Base-by-base conservation (phyloP, 106 monocot species). In the Allium fistulosum region DNA sequence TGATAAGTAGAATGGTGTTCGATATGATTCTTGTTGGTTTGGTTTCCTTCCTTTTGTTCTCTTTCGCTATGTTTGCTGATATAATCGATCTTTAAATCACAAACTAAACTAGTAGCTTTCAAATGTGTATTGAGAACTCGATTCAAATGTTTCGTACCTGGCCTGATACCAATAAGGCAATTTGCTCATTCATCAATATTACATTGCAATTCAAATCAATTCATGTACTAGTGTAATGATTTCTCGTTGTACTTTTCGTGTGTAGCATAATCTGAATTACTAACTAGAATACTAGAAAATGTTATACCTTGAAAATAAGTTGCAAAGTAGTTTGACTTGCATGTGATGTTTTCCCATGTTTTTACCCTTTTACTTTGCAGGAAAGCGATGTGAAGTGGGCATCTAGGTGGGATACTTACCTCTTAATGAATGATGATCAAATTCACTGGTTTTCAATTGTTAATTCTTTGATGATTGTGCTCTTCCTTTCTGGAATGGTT, bases 361-460 rank as follows among this genome's bases (percentile, higher is more conserved):
- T 37, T 37, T 37, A 37, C 37, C 37, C 37, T 37, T 48, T 70
- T 59, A 46, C 7, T 6, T 71, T 69, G 63, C 72, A 97, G 97
- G 85, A 86, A 56, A 97, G 97, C 69, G 85, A 90, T 14, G 62
- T 97, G 9, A 97, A 97, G 77, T 97, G 92, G 97, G 97, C 92
- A 57, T 97, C 97, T 69, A 72, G 97, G 47, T 94, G 94, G 94
- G 94, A 94, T 59, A 87, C 87, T 3, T 94, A 94, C 76, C 94
- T 94, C 61, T 81, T 89, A 8, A 92, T 92, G 83, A 79, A 84
- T 46, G 92, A 92, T 64, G 92, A 89, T 53, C 97, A 97, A 65
- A 97, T 97, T n/a, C 92, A 97, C 80, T 92, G 92, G 97, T 97
- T 97, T 68, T 97, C 97, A 12, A 92, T 97, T 51, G 82, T 97